Evolutionary conservation across 305 asterid genomes (phyloP).

Genomic region (Solanum hybrid): DNA sequence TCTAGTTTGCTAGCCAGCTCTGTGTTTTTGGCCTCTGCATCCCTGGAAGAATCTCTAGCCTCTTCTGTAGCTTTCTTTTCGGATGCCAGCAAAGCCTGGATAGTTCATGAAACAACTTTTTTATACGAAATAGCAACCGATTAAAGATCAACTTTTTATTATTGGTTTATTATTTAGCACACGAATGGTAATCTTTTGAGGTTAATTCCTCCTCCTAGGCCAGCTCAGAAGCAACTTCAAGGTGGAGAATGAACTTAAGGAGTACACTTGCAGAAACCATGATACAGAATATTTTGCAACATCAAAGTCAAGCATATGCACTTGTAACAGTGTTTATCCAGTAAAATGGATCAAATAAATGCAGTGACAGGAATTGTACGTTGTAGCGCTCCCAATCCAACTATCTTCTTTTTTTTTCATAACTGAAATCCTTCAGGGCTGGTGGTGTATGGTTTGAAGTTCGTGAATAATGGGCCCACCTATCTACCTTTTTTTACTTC

Average conservation of each 20-base stretch:
- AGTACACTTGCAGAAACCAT: slow-evolving; percentile 2
- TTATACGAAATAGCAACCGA: background rate
- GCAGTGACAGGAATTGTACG: background rate
- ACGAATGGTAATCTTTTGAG: background rate
- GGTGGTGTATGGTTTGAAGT: background rate
- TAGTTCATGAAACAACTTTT: slow-evolving; percentile 16
- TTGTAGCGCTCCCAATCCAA: background rate
- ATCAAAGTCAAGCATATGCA: background rate
- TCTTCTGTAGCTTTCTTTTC: slow-evolving; percentile 72
- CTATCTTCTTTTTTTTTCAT: background rate
- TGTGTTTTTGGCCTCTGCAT: slow-evolving; percentile 55
- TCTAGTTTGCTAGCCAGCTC: slow-evolving; percentile 57
- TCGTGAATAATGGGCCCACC: background rate
- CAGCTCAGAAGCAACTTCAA: background rate
- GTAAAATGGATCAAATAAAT: background rate
- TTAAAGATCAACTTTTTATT: slow-evolving; percentile 9
- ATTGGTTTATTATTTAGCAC: slow-evolving; percentile 1
- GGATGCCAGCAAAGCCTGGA: slow-evolving; percentile 60
- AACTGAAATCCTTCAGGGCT: background rate
- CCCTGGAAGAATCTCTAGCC: slow-evolving; percentile 48
- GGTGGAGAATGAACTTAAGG: background rate
- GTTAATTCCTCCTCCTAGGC: background rate
- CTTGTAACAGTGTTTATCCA: background rate
- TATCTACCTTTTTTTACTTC: background rate
- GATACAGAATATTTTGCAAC: background rate